Conservation (phyloP, 345 rosid species). For the Gossypium rotundifolium region DNA sequence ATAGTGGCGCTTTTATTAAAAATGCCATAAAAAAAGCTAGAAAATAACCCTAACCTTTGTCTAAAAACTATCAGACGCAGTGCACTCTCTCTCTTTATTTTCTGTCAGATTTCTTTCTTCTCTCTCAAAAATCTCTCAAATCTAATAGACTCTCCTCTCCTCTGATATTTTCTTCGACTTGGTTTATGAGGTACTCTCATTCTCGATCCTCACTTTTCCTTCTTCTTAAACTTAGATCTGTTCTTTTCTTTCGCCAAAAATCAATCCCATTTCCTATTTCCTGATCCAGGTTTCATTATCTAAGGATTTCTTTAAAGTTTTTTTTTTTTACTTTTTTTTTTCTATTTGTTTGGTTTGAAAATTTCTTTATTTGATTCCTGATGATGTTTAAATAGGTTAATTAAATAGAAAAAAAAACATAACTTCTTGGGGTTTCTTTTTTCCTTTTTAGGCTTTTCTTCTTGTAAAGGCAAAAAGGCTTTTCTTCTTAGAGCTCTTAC, state of each 20-base stretch:
- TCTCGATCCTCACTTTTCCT: background rate
- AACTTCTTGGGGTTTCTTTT: background rate
- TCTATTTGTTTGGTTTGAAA: background rate
- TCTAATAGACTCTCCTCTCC: background rate
- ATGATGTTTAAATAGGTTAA: background rate
- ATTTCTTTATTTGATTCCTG: background rate
- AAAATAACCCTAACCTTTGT: too few relatives aligned
- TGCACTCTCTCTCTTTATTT: too few relatives aligned
- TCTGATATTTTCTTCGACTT: constrained; percentile 7
- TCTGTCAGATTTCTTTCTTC: too few relatives aligned
- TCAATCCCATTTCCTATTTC: background rate
- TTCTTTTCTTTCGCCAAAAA: background rate
- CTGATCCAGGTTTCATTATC: background rate
- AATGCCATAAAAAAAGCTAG: too few relatives aligned
- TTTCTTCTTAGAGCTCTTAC: too few relatives aligned
- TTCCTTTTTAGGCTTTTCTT: background rate
- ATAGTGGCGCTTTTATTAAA: too few relatives aligned
- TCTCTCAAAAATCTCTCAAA: too few relatives aligned
- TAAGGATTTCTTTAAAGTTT: too few relatives aligned
- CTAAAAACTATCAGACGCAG: too few relatives aligned
- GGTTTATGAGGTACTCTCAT: constrained; percentile 25
- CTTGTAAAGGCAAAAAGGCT: background rate
- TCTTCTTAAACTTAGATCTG: background rate
- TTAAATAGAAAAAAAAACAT: background rate
- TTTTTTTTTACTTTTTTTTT: too few relatives aligned